phyloP scores from a whole-genome alignment of 1,284 basidiomycete species.

The Malassezia obtusa region DNA sequence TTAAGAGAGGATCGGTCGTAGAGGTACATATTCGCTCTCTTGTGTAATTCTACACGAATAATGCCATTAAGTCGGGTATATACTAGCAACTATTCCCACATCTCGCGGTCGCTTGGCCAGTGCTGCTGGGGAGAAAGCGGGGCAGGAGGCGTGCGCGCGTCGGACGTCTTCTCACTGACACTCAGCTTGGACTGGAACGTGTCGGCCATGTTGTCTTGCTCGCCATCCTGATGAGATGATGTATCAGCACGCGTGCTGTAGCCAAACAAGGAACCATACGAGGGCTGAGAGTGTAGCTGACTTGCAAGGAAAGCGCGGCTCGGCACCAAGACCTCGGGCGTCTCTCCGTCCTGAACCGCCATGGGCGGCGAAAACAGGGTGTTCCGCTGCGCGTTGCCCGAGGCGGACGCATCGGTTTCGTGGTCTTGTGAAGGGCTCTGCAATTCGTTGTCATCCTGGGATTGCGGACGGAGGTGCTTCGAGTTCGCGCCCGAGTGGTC shows the following conservation, averaged over 20 bases:
- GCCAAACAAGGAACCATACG: constrained; percentile 12
- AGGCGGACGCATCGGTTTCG: too few relatives aligned
- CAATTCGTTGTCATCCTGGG: too few relatives aligned
- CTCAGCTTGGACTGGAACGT: too few relatives aligned
- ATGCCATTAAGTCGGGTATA: background rate
- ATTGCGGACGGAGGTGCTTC: too few relatives aligned
- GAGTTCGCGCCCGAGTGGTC: too few relatives aligned
- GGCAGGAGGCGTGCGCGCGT: background rate
- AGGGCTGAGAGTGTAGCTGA: background rate
- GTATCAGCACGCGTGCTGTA: background rate
- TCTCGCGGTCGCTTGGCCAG: background rate
- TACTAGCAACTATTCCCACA: background rate
- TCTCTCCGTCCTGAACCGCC: background rate
- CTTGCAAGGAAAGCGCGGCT: background rate
- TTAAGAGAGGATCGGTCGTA: too few relatives aligned
- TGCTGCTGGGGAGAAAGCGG: background rate
- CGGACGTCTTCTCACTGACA: background rate
- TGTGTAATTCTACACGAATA: background rate
- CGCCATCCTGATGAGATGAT: background rate
- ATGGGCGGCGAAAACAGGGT: background rate
- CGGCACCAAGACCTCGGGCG: background rate
- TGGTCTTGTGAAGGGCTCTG: too few relatives aligned
- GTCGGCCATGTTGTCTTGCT: too few relatives aligned
- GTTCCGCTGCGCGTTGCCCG: too few relatives aligned
- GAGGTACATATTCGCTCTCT: too few relatives aligned